A percentile compares a stretch with the other conserved stretches of the same genome.
Conservation (phyloP, 2,329 filamentous ascomycete species). For the Ascochyta fabae region DNA sequence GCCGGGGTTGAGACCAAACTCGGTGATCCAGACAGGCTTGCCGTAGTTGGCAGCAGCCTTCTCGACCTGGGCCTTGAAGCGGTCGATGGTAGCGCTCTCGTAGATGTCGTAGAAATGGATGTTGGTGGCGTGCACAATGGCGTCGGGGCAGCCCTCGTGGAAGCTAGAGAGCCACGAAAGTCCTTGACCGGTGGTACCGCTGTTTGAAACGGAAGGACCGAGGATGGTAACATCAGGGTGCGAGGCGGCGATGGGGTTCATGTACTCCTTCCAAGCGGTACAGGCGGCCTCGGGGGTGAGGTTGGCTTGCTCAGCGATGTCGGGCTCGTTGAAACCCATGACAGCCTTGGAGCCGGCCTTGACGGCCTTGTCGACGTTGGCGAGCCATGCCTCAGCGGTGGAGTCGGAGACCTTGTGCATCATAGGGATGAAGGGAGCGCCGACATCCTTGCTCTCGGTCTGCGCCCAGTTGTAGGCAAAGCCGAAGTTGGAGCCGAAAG, state of each 20-base stretch:
- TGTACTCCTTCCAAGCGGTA: conserved; percentile 39
- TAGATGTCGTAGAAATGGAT: conserved; percentile 51
- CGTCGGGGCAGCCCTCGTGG: conserved; percentile 42
- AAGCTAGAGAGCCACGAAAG: conserved; percentile 44
- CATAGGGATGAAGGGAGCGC: conserved; percentile 68
- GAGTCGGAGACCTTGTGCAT: conserved; percentile 38
- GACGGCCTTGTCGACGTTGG: conserved; percentile 51
- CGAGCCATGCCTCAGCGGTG: conserved; percentile 34
- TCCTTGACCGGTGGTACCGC: conserved; percentile 28
- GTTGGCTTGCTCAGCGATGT: conserved; percentile 43
- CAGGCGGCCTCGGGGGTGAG: conserved; percentile 42
- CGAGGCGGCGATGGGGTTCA: conserved; percentile 38
- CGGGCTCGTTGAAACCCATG: conserved; percentile 52
- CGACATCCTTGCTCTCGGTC: conserved; percentile 47
- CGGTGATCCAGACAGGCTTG: conserved; percentile 48
- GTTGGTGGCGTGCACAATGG: conserved; percentile 44
- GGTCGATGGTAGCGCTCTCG: conserved; percentile 34
- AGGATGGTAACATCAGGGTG: conserved; percentile 43
- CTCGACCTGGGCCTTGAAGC: conserved; percentile 51
- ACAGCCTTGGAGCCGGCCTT: conserved; percentile 42
- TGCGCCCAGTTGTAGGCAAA: conserved; percentile 75
- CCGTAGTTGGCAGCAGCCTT: conserved; percentile 36
- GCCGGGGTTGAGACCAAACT: conserved; percentile 47
- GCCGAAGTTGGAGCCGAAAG: conserved; percentile 59
- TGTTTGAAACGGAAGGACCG: conserved; percentile 44